Percentiles rank a stretch among this genome's conserved stretches.
Evolutionary conservation across 31 red algal species (phyloP).

Genomic region (Pterothamnion heteromorphum): DNA sequence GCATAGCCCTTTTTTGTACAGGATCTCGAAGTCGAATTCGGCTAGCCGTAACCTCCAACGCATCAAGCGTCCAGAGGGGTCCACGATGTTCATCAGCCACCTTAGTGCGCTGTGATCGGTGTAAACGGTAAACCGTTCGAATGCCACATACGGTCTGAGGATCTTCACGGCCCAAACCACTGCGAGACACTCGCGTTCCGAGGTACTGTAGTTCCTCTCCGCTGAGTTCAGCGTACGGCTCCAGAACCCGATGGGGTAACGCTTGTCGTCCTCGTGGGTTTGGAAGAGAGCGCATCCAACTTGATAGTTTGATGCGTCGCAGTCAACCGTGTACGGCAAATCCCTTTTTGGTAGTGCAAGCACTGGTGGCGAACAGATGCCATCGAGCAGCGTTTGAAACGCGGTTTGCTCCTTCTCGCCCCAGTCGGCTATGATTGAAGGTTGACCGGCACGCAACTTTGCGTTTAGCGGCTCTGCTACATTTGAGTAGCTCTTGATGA

Average conservation of each 20-base stretch:
- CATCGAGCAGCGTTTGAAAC: neutral
- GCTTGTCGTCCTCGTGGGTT: neutral
- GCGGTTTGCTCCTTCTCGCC: neutral
- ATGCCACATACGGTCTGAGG: neutral
- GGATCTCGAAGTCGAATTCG: neutral
- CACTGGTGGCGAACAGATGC: neutral
- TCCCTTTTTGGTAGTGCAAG: neutral
- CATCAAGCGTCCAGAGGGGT: neutral
- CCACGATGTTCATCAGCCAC: neutral
- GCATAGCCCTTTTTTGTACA: neutral
- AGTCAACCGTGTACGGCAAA: neutral
- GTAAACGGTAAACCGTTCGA: neutral
- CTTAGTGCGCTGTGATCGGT: neutral
- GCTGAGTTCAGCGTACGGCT: neutral
- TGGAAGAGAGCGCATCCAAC: neutral
- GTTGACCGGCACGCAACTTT: neutral
- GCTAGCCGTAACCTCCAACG: neutral
- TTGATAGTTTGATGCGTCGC: neutral
- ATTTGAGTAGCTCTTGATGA: slow-evolving; percentile 33
- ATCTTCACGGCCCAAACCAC: neutral
- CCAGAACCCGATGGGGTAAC: neutral
- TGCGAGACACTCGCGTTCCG: neutral
- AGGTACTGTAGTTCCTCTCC: neutral
- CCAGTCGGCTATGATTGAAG: neutral
- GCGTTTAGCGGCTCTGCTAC: slow-evolving; percentile 25